A percentile compares a stretch with the other conserved stretches of the same genome.
These are phyloP conservation scores for Calonectria naviculata DNA, from an alignment of 2,329 filamentous ascomycete genomes.

Conservation along the genomic window DNA sequence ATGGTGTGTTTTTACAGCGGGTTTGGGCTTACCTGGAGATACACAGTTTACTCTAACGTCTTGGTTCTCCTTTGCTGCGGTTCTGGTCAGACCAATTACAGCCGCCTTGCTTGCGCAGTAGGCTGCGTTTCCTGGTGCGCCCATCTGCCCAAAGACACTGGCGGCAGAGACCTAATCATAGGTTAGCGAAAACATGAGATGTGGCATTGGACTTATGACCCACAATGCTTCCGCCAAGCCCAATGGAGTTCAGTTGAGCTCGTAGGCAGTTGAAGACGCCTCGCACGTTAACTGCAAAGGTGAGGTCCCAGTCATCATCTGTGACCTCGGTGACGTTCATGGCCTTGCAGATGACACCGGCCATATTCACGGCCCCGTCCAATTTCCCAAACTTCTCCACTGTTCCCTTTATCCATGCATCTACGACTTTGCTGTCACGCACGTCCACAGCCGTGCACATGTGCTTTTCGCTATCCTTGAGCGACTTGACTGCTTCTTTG, in stretches of 20 bases:
- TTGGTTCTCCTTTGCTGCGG: conserved; percentile 42
- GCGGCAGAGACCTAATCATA: conserved; percentile 33
- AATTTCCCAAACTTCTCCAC: conserved; percentile 48
- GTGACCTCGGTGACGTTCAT: conserved; percentile 46
- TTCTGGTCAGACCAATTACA: conserved; percentile 34
- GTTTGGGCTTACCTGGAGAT: conserved; percentile 17
- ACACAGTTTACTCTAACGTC: conserved; percentile 30
- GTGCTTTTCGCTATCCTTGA: not conserved
- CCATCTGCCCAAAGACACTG: conserved; percentile 45
- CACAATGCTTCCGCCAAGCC: conserved; percentile 37
- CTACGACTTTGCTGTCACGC: conserved; percentile 19
- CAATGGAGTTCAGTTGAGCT: conserved; percentile 53
- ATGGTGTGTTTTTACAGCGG: too few relatives aligned
- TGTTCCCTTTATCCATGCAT: conserved; percentile 44
- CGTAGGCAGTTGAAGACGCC: conserved; percentile 63
- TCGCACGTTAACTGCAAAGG: conserved; percentile 56
- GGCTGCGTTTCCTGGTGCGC: conserved; percentile 39
- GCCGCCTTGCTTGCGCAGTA: conserved; percentile 26
- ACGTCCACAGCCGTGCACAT: conserved; percentile 23
- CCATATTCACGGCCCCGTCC: conserved; percentile 56
- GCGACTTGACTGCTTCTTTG: not conserved
- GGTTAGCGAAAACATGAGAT: not conserved
- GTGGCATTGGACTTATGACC: not conserved
- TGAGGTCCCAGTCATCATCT: conserved; percentile 54
- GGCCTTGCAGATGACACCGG: conserved; percentile 31